Conservation (phyloP, 192 early-diverging fungal species). For the Mortierella alpina region DNA sequence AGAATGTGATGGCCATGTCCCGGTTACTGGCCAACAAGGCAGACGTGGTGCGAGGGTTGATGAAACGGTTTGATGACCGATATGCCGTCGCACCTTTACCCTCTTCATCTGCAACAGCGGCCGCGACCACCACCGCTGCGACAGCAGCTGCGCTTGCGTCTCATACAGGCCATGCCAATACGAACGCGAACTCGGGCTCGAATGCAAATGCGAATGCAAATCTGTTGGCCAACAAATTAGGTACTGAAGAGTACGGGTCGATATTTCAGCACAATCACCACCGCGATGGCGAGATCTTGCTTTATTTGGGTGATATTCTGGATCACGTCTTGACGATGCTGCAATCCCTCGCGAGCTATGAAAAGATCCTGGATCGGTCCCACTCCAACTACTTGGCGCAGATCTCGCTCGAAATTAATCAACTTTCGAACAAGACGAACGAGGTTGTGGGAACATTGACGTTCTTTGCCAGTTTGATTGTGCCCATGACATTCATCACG, state of each 20-base stretch:
- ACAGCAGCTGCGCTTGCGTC: background rate
- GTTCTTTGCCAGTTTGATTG: conserved; percentile 62
- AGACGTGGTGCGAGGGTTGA: conserved; percentile 79
- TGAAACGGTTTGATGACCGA: conserved; percentile 74
- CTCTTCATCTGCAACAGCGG: background rate
- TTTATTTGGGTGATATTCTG: conserved; percentile 85
- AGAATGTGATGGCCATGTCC: conserved; percentile 76
- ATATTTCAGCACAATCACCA: background rate
- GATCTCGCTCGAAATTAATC: conserved; percentile 80
- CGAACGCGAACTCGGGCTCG: too few relatives aligned
- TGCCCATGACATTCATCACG: conserved; percentile 71
- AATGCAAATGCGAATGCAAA: too few relatives aligned
- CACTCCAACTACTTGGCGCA: conserved; percentile 82
- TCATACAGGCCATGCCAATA: too few relatives aligned
- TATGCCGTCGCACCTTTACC: background rate
- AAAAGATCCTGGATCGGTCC: conserved; percentile 74
- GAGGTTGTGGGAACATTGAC: conserved; percentile 59
- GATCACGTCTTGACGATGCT: conserved; percentile 86
- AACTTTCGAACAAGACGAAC: conserved; percentile 64
- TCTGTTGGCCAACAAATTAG: too few relatives aligned
- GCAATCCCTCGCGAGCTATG: conserved; percentile 82
- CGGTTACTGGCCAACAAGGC: conserved; percentile 76
- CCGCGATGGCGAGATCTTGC: conserved; percentile 66
- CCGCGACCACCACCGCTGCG: background rate
- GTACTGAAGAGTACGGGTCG: too few relatives aligned